Percentiles rank a stretch among this genome's conserved stretches.
Evolutionary conservation across 352 stramenopile genomes (phyloP).

Genomic region (Phytophthora tentaculata): DNA sequence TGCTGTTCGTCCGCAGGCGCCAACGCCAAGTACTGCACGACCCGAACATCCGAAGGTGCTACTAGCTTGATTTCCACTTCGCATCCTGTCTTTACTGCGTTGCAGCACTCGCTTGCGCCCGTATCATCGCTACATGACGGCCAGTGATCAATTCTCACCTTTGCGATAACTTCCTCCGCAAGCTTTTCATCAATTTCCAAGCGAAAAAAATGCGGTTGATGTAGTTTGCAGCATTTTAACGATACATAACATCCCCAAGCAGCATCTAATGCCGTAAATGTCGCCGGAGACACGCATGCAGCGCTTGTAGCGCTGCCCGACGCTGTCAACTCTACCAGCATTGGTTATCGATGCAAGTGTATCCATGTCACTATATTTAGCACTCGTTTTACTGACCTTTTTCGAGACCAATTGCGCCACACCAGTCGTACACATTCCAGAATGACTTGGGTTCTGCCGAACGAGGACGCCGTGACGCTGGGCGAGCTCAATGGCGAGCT

Average conservation of each 20-base stretch:
- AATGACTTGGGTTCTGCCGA: constrained; percentile 74
- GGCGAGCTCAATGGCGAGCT: constrained; percentile 78
- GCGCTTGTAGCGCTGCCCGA: constrained; percentile 33
- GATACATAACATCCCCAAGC: constrained; percentile 40
- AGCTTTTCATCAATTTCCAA: constrained; percentile 49
- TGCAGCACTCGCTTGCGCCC: not conserved
- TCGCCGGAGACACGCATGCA: constrained; percentile 36
- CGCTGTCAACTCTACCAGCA: constrained; percentile 33
- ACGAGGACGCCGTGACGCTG: constrained; percentile 73
- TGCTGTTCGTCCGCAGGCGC: constrained; percentile 41
- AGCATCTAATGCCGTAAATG: constrained; percentile 26
- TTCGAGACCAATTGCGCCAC: constrained; percentile 1
- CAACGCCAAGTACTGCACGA: constrained; percentile 63
- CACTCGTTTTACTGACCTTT: constrained; percentile 15
- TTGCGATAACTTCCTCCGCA: constrained; percentile 6
- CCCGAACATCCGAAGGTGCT: constrained; percentile 32
- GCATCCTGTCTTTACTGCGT: not conserved
- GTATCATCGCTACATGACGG: constrained; percentile 16
- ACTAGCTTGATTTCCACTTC: constrained; percentile 34
- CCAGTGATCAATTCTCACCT: constrained; percentile 62
- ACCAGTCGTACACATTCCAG: not conserved
- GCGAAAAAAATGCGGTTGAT: constrained; percentile 43
- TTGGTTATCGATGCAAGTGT: too few relatives aligned
- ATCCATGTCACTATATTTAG: constrained; percentile 20
- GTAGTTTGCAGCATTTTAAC: constrained; percentile 19